Conservation (phyloP, 2,329 filamentous ascomycete genomes). For the Hypoxylon sp. region DNA sequence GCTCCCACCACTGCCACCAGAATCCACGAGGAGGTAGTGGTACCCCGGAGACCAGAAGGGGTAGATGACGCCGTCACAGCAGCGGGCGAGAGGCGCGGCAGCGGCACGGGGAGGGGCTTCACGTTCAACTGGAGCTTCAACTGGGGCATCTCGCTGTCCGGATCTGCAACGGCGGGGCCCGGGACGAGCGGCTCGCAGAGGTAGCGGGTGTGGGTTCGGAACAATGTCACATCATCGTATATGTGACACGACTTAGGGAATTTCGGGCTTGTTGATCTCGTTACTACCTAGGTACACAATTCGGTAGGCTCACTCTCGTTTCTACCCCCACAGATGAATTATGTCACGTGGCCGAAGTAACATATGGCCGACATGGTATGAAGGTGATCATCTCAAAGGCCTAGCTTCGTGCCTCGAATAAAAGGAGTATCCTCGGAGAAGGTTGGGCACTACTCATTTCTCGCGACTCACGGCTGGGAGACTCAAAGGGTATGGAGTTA, state of each 20-base stretch:
- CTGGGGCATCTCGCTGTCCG: slow-evolving; percentile 48
- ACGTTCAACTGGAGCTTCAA: slow-evolving; percentile 48
- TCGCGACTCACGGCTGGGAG: not conserved
- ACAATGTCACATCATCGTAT: not conserved
- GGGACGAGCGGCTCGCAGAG: slow-evolving; percentile 8
- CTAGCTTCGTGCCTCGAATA: not conserved
- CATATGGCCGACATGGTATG: not conserved
- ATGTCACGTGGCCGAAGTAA: slow-evolving; percentile 17
- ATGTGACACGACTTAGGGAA: too few relatives aligned
- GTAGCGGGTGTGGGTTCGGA: slow-evolving; percentile 4
- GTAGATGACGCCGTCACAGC: slow-evolving; percentile 11
- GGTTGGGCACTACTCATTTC: not conserved
- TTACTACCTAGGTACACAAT: not conserved
- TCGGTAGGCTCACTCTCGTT: slow-evolving; percentile 23
- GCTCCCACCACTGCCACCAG: not conserved
- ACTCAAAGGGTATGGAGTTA: not conserved
- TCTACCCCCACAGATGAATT: slow-evolving; percentile 15
- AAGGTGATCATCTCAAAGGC: not conserved
- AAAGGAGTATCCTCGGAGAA: not conserved
- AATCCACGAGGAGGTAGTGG: not conserved
- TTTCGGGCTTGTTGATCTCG: not conserved
- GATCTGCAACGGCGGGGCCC: slow-evolving; percentile 38
- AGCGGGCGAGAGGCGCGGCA: slow-evolving; percentile 35
- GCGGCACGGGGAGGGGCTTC: slow-evolving; percentile 42
- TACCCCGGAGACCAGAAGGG: not conserved